Conservation (phyloP, 1,284 basidiomycete genomes). For the Ceratobasidium sp. region DNA sequence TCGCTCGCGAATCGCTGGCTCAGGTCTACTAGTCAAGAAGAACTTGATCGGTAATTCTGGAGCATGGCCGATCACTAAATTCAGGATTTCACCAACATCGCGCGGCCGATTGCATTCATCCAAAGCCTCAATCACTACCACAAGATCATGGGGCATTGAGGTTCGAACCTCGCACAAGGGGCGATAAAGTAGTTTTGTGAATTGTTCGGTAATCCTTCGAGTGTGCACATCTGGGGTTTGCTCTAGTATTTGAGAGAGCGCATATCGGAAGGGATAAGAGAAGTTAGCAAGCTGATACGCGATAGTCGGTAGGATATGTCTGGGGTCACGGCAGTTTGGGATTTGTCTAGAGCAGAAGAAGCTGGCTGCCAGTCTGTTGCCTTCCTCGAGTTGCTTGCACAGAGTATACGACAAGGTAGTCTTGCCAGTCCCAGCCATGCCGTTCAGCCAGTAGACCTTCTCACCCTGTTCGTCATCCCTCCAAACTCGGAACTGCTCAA, state of each 20-base stretch:
- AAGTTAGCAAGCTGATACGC: background rate
- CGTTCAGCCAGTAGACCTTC: conserved; percentile 10
- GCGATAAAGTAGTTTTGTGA: background rate
- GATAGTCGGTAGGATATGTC: background rate
- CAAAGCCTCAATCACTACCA: background rate
- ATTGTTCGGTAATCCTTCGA: background rate
- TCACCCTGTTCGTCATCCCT: background rate
- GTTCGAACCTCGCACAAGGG: background rate
- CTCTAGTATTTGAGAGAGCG: background rate
- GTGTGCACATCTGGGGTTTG: background rate
- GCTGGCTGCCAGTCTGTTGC: background rate
- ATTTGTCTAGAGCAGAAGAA: background rate
- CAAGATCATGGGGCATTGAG: background rate
- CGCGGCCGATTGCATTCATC: background rate
- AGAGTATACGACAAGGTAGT: background rate
- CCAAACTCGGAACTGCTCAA: background rate
- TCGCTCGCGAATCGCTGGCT: background rate
- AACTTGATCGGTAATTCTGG: background rate
- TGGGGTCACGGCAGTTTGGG: background rate
- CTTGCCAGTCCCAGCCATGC: conserved; percentile 1
- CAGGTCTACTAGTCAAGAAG: conserved; percentile 18
- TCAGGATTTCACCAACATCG: background rate
- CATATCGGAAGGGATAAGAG: background rate
- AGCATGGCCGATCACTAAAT: background rate
- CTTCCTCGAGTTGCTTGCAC: background rate